phyloP scores from a whole-genome alignment of 768 basidiomycete species.

The Russula dissimulans region DNA sequence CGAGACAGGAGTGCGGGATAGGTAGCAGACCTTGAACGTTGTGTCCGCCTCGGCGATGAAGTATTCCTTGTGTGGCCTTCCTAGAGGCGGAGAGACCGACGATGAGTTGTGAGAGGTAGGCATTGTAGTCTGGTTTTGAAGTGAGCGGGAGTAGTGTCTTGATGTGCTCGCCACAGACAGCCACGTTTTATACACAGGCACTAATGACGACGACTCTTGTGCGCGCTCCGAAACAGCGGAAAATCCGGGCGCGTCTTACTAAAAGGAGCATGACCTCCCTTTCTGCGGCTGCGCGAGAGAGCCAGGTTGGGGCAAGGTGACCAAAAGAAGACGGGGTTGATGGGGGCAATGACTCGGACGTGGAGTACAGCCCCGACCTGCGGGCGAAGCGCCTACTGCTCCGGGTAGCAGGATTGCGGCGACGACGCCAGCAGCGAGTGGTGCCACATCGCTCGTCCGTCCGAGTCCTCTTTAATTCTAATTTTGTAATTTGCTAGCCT shows the following conservation, averaged over 20 bases:
- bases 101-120: neutral
- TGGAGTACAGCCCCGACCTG: neutral
- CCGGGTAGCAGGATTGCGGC: constrained; percentile 1
- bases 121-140: too few species aligned
- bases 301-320: neutral
- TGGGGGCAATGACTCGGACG: neutral
- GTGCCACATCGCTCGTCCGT: neutral
- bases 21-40: neutral
- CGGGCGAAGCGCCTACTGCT: neutral
- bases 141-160: neutral
- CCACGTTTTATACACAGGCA: neutral
- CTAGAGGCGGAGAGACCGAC: rapidly evolving
- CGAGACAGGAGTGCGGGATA: neutral
- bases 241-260: neutral
- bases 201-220: neutral
- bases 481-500: too few species aligned
- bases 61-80: neutral
- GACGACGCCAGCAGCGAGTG: neutral
- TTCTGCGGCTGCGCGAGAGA: neutral
- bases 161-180: neutral
- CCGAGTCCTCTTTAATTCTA: neutral
- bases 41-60: neutral
- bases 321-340: neutral
- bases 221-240: neutral
- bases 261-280: neutral